phyloP scores from a whole-genome alignment of 2,329 filamentous ascomycete genomes.

The Colletotrichum lindemuthianum region DNA sequence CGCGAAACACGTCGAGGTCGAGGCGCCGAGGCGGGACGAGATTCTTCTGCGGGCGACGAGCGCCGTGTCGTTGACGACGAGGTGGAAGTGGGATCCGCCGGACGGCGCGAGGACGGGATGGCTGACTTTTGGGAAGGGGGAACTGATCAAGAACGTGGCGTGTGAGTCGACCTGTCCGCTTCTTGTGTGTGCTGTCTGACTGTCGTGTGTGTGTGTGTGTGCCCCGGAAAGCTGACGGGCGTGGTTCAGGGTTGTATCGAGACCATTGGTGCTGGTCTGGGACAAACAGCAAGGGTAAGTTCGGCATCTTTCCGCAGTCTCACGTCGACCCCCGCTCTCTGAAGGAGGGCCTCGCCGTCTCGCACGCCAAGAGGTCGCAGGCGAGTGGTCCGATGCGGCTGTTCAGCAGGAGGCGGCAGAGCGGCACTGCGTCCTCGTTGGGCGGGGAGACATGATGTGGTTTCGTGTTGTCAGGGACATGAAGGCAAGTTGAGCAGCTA shows the following conservation, averaged over 20 bases:
- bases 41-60: conserved; percentile 25
- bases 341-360: conserved; percentile 6
- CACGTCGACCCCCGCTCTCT: conserved; percentile 45
- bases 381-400: conserved; percentile 16
- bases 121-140: conserved; percentile 53
- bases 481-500: too few species aligned
- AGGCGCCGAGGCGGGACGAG: conserved; percentile 39
- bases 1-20: conserved; percentile 41
- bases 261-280: conserved; percentile 56
- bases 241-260: conserved; percentile 42
- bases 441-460: conserved; percentile 2
- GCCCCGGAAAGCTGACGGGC: not conserved
- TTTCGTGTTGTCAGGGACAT: too few species aligned
- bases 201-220: too few species aligned
- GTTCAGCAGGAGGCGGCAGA: conserved; percentile 15
- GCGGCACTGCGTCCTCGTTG: conserved; percentile 13
- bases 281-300: conserved; percentile 49
- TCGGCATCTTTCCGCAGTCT: conserved; percentile 51
- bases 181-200: not conserved
- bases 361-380: conserved; percentile 1
- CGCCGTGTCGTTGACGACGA: conserved; percentile 37
- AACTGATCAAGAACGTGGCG: conserved; percentile 60
- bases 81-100: conserved; percentile 45
- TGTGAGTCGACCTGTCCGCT: conserved; percentile 29
- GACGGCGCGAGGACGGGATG: conserved; percentile 32